A percentile compares a stretch with the other conserved stretches of the same genome.
Evolutionary conservation across 2,329 filamentous ascomycete species (phyloP).

Genomic region (Penicillium janthinellum): DNA sequence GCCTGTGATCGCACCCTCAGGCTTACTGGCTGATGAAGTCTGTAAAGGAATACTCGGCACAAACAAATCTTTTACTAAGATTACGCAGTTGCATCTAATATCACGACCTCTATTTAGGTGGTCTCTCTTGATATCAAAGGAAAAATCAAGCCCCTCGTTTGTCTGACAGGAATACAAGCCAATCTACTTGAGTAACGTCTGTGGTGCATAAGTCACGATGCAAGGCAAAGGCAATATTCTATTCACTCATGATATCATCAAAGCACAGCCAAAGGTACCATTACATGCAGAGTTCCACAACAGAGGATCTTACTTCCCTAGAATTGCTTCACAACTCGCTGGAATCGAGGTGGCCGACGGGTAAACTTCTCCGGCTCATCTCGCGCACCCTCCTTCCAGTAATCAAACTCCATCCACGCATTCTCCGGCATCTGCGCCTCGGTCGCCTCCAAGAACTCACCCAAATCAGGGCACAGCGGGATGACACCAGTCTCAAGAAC

Average conservation of each 20-base stretch:
- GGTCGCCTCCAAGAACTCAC: conserved; percentile 60
- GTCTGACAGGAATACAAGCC: too few relatives aligned
- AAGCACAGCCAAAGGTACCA: conserved; percentile 1
- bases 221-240: background rate
- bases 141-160: too few relatives aligned
- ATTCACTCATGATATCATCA: conserved; percentile 9
- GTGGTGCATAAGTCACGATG: too few relatives aligned
- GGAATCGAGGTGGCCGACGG: conserved; percentile 36
- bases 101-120: too few relatives aligned
- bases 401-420: conserved; percentile 67
- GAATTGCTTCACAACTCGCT: conserved; percentile 40
- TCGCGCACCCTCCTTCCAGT: conserved; percentile 59
- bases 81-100: too few relatives aligned
- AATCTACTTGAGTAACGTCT: background rate
- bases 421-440: conserved; percentile 68
- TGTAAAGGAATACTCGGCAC: too few relatives aligned
- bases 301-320: conserved; percentile 8
- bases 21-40: too few relatives aligned
- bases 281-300: conserved; percentile 1
- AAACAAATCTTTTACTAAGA: too few relatives aligned
- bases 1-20: too few relatives aligned
- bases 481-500: conserved; percentile 62
- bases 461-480: conserved; percentile 61
- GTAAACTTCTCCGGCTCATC: conserved; percentile 52
- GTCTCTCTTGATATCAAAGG: too few relatives aligned